phyloP scores from a whole-genome alignment of 208 protist species.

The Vickermania spadyakhi region DNA sequence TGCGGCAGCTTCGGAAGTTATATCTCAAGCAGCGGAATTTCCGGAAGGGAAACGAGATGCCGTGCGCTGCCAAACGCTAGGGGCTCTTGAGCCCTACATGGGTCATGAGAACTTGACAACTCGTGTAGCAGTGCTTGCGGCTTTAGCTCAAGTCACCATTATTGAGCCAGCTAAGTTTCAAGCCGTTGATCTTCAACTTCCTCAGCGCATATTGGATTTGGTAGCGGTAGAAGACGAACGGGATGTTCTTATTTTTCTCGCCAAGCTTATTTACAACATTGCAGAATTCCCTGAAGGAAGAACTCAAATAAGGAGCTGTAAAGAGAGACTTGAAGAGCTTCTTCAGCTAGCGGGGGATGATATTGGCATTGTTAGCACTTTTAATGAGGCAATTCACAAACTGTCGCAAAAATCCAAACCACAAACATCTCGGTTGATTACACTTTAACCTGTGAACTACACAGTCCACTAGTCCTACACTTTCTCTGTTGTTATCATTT shows the following conservation, averaged over 20 bases:
- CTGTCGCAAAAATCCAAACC: constrained; percentile 10
- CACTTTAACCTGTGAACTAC: no score
- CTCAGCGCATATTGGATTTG: constrained; percentile 18
- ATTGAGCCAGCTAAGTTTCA: constrained; percentile 65
- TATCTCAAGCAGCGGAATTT: constrained; percentile 37
- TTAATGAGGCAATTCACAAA: constrained; percentile 9
- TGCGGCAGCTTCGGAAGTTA: constrained; percentile 56
- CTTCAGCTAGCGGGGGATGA: constrained; percentile 28
- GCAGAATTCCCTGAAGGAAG: constrained; percentile 57
- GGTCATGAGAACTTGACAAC: constrained; percentile 50
- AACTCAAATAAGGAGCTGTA: constrained; percentile 21
- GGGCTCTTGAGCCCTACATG: constrained; percentile 36
- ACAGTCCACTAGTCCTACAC: no score
- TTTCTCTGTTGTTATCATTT: no score
- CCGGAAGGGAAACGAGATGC: constrained; percentile 47
- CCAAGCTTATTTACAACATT: constrained; percentile 46
- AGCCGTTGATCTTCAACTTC: constrained; percentile 35
- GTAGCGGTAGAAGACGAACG: constrained; percentile 61
- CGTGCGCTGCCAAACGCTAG: constrained; percentile 28
- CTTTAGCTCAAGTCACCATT: constrained; percentile 68
- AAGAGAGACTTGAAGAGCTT: constrained; percentile 29
- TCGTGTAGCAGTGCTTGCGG: constrained; percentile 44
- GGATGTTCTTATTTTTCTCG: constrained; percentile 68
- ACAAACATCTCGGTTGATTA: constrained; percentile 7
- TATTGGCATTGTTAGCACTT: constrained; percentile 12